Percentiles rank a stretch among this genome's conserved stretches.
These are phyloP conservation scores for Amanita polypyramis DNA, from an alignment of 768 basidiomycete genomes.

Conservation along the genomic window DNA sequence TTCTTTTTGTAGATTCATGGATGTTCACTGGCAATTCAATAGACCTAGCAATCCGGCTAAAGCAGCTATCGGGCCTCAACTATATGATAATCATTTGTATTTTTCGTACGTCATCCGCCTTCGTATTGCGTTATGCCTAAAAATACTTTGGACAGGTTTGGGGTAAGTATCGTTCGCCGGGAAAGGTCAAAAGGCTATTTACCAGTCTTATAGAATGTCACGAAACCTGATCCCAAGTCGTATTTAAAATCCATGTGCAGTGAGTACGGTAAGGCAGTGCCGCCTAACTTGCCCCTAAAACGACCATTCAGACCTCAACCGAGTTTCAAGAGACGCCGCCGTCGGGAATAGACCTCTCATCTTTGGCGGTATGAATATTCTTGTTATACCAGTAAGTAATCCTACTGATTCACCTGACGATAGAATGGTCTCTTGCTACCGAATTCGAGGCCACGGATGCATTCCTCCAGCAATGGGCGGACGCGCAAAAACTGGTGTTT, in stretches of 20 bases:
- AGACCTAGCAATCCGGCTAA: slow-evolving; percentile 62
- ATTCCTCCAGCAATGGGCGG: slow-evolving; percentile 61
- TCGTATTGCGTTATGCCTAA: slow-evolving; percentile 4
- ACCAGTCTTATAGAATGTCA: slow-evolving; percentile 46
- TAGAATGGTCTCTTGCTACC: slow-evolving; percentile 47
- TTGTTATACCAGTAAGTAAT: not conserved
- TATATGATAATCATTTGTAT: slow-evolving; percentile 75
- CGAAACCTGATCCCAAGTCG: slow-evolving; percentile 49
- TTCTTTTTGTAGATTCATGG: slow-evolving; percentile 59
- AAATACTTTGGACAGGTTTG: slow-evolving; percentile 31
- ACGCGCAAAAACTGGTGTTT: slow-evolving; percentile 63
- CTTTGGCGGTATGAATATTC: slow-evolving; percentile 24
- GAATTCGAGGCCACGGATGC: slow-evolving; percentile 51
- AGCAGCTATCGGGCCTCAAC: slow-evolving; percentile 58
- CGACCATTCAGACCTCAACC: slow-evolving; percentile 41
- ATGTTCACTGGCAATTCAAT: slow-evolving; percentile 66
- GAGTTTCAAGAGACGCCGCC: slow-evolving; percentile 29
- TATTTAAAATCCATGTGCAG: slow-evolving; percentile 66
- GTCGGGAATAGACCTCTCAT: slow-evolving; percentile 28
- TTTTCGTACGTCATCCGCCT: slow-evolving; percentile 39
- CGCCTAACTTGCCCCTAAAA: not conserved
- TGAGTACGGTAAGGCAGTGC: slow-evolving; percentile 21
- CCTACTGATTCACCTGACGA: not conserved
- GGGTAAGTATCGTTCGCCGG: slow-evolving; percentile 27
- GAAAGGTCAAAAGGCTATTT: not conserved